phyloP scores from a whole-genome alignment of 2,329 filamentous ascomycete species.

The Fusarium tjaetaba region DNA sequence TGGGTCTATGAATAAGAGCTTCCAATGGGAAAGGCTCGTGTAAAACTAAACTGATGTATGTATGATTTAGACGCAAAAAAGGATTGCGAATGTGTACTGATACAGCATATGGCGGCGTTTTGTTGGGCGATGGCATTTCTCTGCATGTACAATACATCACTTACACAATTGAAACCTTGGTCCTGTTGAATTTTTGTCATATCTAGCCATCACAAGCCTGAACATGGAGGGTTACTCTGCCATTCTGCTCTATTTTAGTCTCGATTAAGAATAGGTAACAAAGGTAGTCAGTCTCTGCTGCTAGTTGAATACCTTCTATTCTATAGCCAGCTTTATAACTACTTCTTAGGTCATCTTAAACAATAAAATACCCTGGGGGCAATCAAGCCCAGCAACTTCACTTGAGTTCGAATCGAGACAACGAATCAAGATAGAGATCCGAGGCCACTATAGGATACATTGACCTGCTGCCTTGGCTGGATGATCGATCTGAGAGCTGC shows the following conservation, averaged over 20 bases:
- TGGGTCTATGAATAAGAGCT: neutral
- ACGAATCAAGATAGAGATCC: neutral
- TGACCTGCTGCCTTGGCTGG: neutral
- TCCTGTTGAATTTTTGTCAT: neutral
- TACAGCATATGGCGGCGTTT: slow-evolving; percentile 18
- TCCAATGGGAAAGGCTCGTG: neutral
- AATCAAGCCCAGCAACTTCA: neutral
- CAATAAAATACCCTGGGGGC: neutral
- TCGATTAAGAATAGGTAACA: neutral
- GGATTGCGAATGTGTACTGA: neutral
- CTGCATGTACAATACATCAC: neutral
- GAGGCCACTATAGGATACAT: neutral
- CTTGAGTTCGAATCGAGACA: neutral
- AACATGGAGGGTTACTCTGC: neutral
- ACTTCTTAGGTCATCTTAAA: neutral
- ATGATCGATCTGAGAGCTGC: neutral
- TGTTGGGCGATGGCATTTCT: neutral
- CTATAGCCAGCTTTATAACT: neutral
- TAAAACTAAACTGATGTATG: slow-evolving; percentile 9
- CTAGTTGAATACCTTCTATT: neutral
- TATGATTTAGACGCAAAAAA: slow-evolving; percentile 13
- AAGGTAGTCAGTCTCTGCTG: neutral
- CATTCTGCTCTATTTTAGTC: neutral
- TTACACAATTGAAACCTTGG: neutral
- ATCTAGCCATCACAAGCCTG: neutral